Conservation (phyloP, 139 green algal species). For the Chlorella sorokiniana region DNA sequence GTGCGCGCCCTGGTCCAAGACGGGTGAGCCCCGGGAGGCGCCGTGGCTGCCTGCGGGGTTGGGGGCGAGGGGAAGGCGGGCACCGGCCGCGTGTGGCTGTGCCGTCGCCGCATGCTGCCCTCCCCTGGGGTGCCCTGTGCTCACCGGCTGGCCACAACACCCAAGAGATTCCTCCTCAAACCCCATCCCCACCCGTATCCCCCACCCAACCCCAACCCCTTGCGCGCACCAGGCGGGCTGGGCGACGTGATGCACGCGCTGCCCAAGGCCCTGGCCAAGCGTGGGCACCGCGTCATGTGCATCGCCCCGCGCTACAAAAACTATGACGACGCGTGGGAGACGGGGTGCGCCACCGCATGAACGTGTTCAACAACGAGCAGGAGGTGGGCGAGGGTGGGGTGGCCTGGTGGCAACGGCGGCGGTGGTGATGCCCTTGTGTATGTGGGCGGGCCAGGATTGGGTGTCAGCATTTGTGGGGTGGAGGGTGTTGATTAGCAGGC, state of each 20-base stretch:
- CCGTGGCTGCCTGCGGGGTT: background rate
- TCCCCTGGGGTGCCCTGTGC: too few species aligned
- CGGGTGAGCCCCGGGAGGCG: conserved; percentile 45
- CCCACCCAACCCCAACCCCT: background rate
- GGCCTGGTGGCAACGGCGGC: background rate
- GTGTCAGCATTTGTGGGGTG: too few species aligned
- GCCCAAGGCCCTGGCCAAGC: conserved; percentile 81
- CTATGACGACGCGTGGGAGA: conserved; percentile 78
- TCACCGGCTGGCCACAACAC: too few species aligned
- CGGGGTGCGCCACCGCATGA: conserved; percentile 66
- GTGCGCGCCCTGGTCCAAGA: conserved; percentile 97
- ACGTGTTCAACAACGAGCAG: conserved; percentile 65
- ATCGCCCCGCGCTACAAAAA: conserved; percentile 81
- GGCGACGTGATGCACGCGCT: conserved; percentile 96
- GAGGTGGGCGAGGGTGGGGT: conserved; percentile 53
- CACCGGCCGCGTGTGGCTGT: too few species aligned
- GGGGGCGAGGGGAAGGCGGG: too few species aligned
- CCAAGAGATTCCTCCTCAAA: too few species aligned
- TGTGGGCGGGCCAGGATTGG: too few species aligned
- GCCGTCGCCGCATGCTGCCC: too few species aligned
- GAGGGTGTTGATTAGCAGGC: too few species aligned
- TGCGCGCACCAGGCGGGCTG: conserved; percentile 77
- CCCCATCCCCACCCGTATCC: too few species aligned
- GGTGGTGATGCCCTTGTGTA: background rate
- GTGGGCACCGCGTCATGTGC: conserved; percentile 91